Percentiles rank a stretch among this genome's conserved stretches.
Evolutionary conservation across 805 yeast species (phyloP).

Genomic region (Zygosaccharomyces pseudorouxii): DNA sequence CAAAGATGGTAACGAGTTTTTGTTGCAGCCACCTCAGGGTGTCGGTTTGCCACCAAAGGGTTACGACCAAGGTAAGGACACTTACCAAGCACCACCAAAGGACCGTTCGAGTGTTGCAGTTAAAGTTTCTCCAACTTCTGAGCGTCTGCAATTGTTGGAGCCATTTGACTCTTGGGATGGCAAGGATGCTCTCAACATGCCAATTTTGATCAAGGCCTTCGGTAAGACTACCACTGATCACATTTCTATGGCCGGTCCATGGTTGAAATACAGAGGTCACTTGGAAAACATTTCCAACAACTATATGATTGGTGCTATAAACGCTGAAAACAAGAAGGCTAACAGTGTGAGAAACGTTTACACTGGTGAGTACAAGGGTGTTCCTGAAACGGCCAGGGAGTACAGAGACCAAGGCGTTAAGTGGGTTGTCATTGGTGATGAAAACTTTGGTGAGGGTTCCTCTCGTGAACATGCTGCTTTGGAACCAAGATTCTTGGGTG

Average conservation of each 20-base stretch:
- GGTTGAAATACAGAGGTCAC: constrained; percentile 99
- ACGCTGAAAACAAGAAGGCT: constrained; percentile 93
- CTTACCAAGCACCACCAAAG: constrained; percentile 94
- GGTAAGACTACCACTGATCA: constrained; percentile 99
- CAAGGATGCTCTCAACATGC: constrained; percentile 82
- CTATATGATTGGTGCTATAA: constrained; percentile 99
- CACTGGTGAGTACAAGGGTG: constrained; percentile 91
- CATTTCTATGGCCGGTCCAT: constrained; percentile 99
- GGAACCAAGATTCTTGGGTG: constrained; percentile 99
- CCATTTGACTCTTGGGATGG: constrained; percentile 98
- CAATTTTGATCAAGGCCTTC: constrained; percentile 90
- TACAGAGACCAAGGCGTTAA: constrained; percentile 89
- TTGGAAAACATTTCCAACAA: constrained; percentile 97
- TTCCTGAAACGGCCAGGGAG: constrained; percentile 92
- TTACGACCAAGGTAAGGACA: constrained; percentile 88
- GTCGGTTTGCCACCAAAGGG: constrained; percentile 87
- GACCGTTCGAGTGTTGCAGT: constrained; percentile 76
- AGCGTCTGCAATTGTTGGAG: constrained; percentile 89
- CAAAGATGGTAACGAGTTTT: constrained; percentile 85
- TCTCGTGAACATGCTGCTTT: constrained; percentile 99
- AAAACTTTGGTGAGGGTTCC: constrained; percentile 99
- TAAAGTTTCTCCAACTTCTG: constrained; percentile 80
- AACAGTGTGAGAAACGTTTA: constrained; percentile 83
- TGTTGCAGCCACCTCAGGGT: constrained; percentile 82
- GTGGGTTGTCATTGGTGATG: constrained; percentile 99